Evolutionary conservation across 208 protist species (phyloP).

Genomic region (Trypanosoma lewisi): DNA sequence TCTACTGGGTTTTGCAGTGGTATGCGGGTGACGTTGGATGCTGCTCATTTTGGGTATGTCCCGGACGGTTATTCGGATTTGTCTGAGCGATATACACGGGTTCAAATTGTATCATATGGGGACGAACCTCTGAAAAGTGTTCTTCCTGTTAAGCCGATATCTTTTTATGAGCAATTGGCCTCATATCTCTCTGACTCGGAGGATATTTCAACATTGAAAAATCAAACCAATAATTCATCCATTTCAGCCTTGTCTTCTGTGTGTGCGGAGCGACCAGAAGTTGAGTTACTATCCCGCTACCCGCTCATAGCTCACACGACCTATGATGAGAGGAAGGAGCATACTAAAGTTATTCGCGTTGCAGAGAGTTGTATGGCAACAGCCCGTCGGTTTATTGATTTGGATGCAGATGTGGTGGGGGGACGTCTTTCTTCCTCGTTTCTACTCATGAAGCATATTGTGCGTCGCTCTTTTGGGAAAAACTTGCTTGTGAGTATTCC

Average conservation of each 20-base stretch:
- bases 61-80: conserved; percentile 86
- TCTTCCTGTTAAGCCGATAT: conserved; percentile 47
- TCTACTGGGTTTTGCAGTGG: conserved; percentile 83
- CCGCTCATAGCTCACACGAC: conserved; percentile 41
- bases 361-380: conserved; percentile 90
- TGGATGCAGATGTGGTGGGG: conserved; percentile 68
- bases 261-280: conserved; percentile 17
- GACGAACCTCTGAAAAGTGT: conserved; percentile 33
- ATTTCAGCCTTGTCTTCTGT: conserved; percentile 18
- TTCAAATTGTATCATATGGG: conserved; percentile 50
- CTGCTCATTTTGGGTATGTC: conserved; percentile 76
- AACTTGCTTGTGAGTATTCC: conserved; percentile 75
- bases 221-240: conserved; percentile 5
- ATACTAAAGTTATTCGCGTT: conserved; percentile 68
- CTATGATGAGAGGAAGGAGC: conserved; percentile 32
- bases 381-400: conserved; percentile 80
- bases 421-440: conserved; percentile 73
- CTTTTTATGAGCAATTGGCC: conserved; percentile 82
- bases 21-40: conserved; percentile 66
- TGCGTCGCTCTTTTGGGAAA: conserved; percentile 74
- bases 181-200: conserved; percentile 80
- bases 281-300: conserved; percentile 47
- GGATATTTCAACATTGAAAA: conserved; percentile 22
- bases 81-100: conserved; percentile 53
- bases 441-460: conserved; percentile 78